phyloP scores from a whole-genome alignment of 139 green algal species.

The Chlorella sp. region DNA sequence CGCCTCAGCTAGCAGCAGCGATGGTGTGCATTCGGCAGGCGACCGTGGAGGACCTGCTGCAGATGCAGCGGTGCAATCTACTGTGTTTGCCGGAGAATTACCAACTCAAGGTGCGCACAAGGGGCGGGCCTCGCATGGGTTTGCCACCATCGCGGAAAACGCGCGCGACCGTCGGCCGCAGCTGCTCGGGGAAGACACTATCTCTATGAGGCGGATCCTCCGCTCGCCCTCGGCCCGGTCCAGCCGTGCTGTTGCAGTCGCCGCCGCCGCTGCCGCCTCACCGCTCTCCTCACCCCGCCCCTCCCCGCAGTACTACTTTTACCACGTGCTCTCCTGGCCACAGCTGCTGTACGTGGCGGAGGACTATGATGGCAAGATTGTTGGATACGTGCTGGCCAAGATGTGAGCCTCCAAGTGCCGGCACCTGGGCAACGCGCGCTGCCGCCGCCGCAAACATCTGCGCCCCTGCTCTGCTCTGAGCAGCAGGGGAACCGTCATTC shows the following conservation, averaged over 20 bases:
- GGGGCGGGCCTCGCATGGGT: neutral
- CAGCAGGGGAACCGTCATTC: neutral
- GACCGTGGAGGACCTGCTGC: constrained; percentile 91
- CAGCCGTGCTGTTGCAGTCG: neutral
- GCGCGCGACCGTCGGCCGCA: neutral
- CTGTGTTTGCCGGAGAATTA: constrained; percentile 99
- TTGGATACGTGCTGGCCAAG: constrained; percentile 99
- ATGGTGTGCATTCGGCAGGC: constrained; percentile 97
- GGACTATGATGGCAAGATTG: constrained; percentile 96
- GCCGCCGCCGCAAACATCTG: neutral
- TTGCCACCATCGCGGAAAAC: too few relatives aligned
- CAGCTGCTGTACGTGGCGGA: constrained; percentile 98
- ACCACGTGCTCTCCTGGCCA: constrained; percentile 98
- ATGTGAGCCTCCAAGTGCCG: constrained; percentile 72
- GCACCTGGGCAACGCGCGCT: neutral
- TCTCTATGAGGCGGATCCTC: neutral
- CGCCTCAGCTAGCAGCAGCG: neutral
- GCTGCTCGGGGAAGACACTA: neutral
- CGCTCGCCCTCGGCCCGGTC: too few relatives aligned
- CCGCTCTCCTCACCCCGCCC: neutral
- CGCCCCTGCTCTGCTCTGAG: neutral
- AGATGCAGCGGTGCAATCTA: constrained; percentile 98
- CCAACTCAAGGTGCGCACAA: constrained; percentile 88
- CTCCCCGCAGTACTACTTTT: constrained; percentile 98
- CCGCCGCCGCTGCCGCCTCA: neutral